These are phyloP conservation scores for Clonostachys rhizophaga DNA, from an alignment of 2,329 filamentous ascomycete genomes.

Conservation along the genomic window DNA sequence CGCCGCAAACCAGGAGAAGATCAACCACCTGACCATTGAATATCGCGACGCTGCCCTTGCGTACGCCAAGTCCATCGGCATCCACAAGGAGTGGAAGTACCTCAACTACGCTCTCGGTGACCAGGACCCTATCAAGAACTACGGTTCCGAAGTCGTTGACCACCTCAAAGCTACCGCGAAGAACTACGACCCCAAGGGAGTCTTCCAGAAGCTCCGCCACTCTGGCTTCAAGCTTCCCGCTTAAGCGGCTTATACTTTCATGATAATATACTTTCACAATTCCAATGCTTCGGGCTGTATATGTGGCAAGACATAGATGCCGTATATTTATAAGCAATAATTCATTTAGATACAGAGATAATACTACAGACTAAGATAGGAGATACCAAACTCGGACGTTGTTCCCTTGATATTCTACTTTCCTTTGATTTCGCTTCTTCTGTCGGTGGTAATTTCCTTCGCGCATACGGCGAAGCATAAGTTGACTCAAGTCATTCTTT, in stretches of 20 bases:
- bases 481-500: no score
- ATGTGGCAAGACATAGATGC: no score
- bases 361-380: no score
- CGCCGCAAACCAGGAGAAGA: constrained; percentile 21
- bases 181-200: constrained; percentile 21
- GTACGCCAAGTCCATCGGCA: constrained; percentile 15
- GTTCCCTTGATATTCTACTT: no score
- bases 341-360: no score
- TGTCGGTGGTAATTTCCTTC: no score
- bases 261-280: no score
- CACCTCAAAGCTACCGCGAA: constrained; percentile 16
- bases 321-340: no score
- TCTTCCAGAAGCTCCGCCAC: constrained; percentile 20
- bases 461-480: rapidly evolving
- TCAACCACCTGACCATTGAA: constrained; percentile 17
- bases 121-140: constrained; percentile 29
- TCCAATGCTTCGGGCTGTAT: no score
- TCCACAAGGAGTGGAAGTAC: constrained; percentile 27
- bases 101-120: constrained; percentile 35
- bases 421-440: no score
- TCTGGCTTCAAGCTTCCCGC: constrained; percentile 14
- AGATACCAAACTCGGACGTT: no score
- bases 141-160: constrained; percentile 26
- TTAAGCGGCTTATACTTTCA: background rate
- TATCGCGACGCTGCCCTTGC: constrained; percentile 14